Conservation (phyloP, 2,329 filamentous ascomycete species). For the Stachybotrys elegans region DNA sequence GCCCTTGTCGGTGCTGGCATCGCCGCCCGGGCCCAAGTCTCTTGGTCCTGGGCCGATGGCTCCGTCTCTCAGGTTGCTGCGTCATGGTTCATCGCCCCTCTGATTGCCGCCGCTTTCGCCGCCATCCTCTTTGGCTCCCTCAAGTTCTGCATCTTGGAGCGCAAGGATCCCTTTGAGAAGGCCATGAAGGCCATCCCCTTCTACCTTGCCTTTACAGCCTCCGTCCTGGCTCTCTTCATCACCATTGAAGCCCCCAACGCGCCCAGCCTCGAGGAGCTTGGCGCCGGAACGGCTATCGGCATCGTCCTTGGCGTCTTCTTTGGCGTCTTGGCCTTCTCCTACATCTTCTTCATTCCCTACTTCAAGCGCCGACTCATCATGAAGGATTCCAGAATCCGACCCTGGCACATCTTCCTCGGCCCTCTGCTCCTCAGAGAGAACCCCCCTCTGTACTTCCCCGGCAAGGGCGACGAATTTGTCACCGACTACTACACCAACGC, state of each 20-base stretch:
- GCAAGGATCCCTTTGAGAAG: constrained; percentile 11
- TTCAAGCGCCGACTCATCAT: constrained; percentile 26
- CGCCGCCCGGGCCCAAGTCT: constrained; percentile 24
- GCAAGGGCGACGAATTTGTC: constrained; percentile 17
- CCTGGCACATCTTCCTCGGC: constrained; percentile 30
- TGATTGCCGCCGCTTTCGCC: constrained; percentile 11
- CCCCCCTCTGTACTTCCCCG: constrained; percentile 17
- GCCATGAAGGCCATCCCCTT: constrained; percentile 15
- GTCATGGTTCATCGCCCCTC: constrained; percentile 14
- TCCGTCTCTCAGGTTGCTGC: constrained; percentile 16
- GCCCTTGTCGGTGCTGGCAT: constrained; percentile 41
- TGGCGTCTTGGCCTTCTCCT: constrained; percentile 21
- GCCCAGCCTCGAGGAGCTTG: constrained; percentile 24
- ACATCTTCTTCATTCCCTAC: constrained; percentile 29
- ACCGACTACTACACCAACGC: constrained; percentile 18
- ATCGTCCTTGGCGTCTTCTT: constrained; percentile 24
- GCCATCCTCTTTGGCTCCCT: constrained; percentile 12
- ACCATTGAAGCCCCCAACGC: constrained; percentile 12
- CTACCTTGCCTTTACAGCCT: constrained; percentile 18
- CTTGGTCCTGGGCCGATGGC: constrained; percentile 12
- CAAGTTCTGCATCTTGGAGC: constrained; percentile 9
- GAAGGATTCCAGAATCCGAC: constrained; percentile 23
- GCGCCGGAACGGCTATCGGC: constrained; percentile 21
- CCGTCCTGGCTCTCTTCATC: constrained; percentile 16
- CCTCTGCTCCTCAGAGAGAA: constrained; percentile 16